phyloP scores from a whole-genome alignment of 2,329 filamentous ascomycete species.

The Pseudogymnoascus sp. region DNA sequence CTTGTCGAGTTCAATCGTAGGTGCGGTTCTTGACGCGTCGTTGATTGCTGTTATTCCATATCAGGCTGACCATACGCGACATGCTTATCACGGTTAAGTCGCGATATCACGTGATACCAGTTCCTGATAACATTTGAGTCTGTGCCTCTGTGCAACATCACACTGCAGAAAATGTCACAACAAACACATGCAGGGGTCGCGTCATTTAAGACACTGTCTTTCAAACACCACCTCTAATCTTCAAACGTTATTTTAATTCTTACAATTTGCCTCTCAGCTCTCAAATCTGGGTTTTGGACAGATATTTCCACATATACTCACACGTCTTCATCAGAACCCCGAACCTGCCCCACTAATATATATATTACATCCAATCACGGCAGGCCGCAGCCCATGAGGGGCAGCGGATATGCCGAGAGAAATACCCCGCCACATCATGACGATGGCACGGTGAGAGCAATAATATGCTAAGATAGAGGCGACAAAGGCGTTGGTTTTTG shows the following conservation, averaged over 20 bases:
- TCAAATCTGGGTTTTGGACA: not conserved
- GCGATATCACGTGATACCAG: not conserved
- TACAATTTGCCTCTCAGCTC: not conserved
- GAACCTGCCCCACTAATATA: not conserved
- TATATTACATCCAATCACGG: not conserved
- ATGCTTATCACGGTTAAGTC: not conserved
- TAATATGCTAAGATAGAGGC: not conserved
- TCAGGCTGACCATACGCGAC: conserved; percentile 1
- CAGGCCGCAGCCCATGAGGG: not conserved
- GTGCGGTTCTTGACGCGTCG: not conserved
- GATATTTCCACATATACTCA: not conserved
- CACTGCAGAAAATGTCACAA: not conserved
- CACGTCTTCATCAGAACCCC: not conserved
- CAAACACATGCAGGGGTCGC: not conserved
- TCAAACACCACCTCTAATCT: not conserved
- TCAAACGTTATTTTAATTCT: not conserved
- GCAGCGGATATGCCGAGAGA: not conserved
- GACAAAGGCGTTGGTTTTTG: not conserved
- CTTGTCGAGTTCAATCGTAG: not conserved
- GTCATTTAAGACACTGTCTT: not conserved
- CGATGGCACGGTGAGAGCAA: not conserved
- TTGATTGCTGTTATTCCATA: not conserved
- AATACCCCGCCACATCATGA: conserved; percentile 5
- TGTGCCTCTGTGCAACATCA: not conserved
- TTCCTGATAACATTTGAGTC: not conserved